Evolutionary conservation across 2,329 filamentous ascomycete species (phyloP).

Genomic region (Trichophyton benhamiae): DNA sequence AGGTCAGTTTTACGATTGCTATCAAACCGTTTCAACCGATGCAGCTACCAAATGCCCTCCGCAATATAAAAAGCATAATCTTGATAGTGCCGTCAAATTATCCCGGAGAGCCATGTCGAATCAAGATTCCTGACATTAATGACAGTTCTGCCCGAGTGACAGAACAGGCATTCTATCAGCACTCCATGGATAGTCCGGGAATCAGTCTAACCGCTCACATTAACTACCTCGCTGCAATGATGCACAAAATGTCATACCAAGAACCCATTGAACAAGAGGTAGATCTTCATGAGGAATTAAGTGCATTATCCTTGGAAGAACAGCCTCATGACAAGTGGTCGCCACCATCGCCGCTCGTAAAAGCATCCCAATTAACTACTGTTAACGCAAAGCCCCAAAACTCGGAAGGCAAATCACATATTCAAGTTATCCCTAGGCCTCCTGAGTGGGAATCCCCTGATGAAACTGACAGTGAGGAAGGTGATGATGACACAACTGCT

Average conservation of each 20-base stretch:
- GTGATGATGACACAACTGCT: constrained; percentile 28
- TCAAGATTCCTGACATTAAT: constrained; percentile 54
- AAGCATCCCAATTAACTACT: background rate
- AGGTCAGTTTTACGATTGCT: constrained; percentile 57
- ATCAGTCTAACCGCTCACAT: constrained; percentile 59
- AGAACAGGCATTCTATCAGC: constrained; percentile 53
- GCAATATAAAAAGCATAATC: constrained; percentile 50
- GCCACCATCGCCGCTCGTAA: constrained; percentile 4
- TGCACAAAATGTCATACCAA: constrained; percentile 54
- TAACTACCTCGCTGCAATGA: constrained; percentile 61
- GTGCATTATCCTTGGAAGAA: background rate
- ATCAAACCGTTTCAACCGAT: constrained; percentile 51
- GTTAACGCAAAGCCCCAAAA: constrained; percentile 9
- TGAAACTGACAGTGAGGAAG: constrained; percentile 34
- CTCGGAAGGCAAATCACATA: constrained; percentile 41
- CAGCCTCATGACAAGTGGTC: background rate
- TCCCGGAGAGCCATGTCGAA: constrained; percentile 54
- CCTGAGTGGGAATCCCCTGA: constrained; percentile 55
- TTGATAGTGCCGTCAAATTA: constrained; percentile 60
- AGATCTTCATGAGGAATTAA: background rate
- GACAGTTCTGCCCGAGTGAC: constrained; percentile 49
- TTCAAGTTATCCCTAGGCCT: constrained; percentile 61
- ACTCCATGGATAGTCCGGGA: constrained; percentile 44
- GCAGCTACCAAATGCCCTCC: constrained; percentile 50
- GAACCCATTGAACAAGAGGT: constrained; percentile 19